phyloP scores from a whole-genome alignment of 75 land plant species.

The Cunninghamia lanceolata region DNA sequence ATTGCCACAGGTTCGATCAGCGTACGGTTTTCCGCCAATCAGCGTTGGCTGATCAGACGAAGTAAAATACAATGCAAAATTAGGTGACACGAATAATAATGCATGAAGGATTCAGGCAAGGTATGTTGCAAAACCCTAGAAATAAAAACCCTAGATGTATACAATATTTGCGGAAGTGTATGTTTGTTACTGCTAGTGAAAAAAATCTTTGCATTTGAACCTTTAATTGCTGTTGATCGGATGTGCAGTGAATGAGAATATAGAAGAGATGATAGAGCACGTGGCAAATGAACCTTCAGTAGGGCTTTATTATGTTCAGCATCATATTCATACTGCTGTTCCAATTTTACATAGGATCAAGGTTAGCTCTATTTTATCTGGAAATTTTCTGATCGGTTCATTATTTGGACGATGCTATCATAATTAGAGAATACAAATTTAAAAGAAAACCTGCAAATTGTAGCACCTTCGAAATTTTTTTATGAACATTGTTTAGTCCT shows the following conservation, averaged over 20 bases:
- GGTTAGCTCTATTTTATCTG: conserved; percentile 16
- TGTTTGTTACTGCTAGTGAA: background rate
- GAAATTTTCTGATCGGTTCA: background rate
- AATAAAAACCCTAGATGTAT: too few species aligned
- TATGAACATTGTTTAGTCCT: background rate
- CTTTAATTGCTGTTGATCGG: background rate
- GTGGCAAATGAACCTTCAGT: conserved; percentile 50
- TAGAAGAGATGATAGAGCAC: conserved; percentile 36
- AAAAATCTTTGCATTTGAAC: background rate
- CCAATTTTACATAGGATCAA: conserved; percentile 33
- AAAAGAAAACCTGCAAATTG: background rate
- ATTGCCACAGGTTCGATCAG: background rate
- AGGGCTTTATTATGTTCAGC: conserved; percentile 52
- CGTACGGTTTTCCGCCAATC: background rate
- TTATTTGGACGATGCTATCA: background rate
- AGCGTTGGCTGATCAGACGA: background rate
- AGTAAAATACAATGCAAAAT: background rate
- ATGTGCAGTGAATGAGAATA: conserved; percentile 36
- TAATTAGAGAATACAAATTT: background rate
- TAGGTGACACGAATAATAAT: background rate
- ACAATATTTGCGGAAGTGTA: background rate
- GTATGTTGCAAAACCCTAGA: background rate
- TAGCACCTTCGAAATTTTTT: background rate
- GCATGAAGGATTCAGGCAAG: background rate
- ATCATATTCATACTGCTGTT: conserved; percentile 54